Percentiles rank a stretch among this genome's conserved stretches.
Evolutionary conservation across 805 yeast genomes (phyloP).

Genomic region (Naumovozyma dairenensis): DNA sequence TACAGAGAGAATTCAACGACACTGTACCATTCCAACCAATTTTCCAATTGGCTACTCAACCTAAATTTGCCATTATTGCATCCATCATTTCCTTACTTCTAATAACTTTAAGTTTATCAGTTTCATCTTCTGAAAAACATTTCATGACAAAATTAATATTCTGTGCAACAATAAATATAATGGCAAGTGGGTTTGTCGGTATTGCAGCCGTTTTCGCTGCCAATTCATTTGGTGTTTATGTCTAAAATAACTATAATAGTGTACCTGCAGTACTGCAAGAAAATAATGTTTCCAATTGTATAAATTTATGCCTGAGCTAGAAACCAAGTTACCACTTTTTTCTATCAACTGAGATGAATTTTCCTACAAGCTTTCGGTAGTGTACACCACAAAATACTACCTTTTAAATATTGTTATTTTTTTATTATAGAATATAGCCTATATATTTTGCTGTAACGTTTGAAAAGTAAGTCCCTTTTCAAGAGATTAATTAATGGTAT

Average conservation of each 20-base stretch:
- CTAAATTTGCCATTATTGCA: constrained; percentile 16
- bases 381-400: too few relatives aligned
- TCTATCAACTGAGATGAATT: too few relatives aligned
- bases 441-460: too few relatives aligned
- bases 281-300: not conserved
- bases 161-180: constrained; percentile 17
- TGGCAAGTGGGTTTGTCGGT: constrained; percentile 32
- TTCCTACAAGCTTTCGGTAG: too few relatives aligned
- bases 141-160: constrained; percentile 14
- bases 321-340: not conserved
- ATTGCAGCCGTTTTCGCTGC: constrained; percentile 34
- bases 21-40: constrained; percentile 11
- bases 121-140: constrained; percentile 10
- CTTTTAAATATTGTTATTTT: too few relatives aligned
- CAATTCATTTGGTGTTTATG: constrained; percentile 39
- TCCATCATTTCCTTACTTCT: constrained; percentile 12
- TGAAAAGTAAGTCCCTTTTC: too few relatives aligned
- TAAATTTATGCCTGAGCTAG: constrained; percentile 2
- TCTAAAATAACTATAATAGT: constrained; percentile 12
- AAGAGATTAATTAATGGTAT: too few relatives aligned
- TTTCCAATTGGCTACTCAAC: constrained; percentile 17
- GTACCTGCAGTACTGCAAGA: not conserved
- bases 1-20: constrained; percentile 16
- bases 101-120: constrained; percentile 13
- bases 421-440: too few relatives aligned